These are phyloP conservation scores for Penicillium pulvis DNA, from an alignment of 495 filamentous ascomycete genomes.

Conservation along the genomic window DNA sequence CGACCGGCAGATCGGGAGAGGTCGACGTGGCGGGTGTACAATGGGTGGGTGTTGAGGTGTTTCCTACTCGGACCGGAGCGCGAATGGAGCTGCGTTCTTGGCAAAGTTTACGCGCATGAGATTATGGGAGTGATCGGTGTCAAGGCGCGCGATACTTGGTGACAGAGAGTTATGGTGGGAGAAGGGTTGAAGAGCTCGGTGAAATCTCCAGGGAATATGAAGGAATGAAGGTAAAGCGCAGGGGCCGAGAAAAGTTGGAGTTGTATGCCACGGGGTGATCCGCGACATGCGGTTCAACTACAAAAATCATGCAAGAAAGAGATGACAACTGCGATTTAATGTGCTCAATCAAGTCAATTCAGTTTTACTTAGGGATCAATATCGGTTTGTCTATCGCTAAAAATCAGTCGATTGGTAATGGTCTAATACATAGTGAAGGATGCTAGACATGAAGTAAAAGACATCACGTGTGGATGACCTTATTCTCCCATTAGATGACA, in stretches of 20 bases:
- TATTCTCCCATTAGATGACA: no score
- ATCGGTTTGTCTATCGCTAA: not conserved
- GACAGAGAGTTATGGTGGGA: not conserved
- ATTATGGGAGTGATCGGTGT: not conserved
- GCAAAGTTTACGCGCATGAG: slow-evolving; percentile 15
- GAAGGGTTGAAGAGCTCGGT: not conserved
- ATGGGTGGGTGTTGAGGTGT: slow-evolving; percentile 9
- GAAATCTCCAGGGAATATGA: slow-evolving; percentile 2
- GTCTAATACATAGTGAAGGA: not conserved
- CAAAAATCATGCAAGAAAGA: not conserved
- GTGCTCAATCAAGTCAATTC: not conserved
- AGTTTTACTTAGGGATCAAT: not conserved
- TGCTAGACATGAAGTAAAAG: no score
- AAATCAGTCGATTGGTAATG: not conserved
- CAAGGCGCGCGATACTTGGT: not conserved
- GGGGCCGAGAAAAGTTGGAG: slow-evolving; percentile 25
- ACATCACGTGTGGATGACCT: no score
- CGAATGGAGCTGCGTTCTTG: slow-evolving; percentile 15
- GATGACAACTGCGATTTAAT: not conserved
- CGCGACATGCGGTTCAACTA: not conserved
- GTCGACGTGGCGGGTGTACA: slow-evolving; percentile 1
- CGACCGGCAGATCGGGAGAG: slow-evolving; percentile 5
- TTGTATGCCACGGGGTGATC: not conserved
- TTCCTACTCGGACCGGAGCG: slow-evolving; percentile 12
- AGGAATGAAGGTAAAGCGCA: slow-evolving; percentile 16